phyloP scores from a whole-genome alignment of 1,139 yeast genomes.

The Blastobotrys illinoisensis region DNA sequence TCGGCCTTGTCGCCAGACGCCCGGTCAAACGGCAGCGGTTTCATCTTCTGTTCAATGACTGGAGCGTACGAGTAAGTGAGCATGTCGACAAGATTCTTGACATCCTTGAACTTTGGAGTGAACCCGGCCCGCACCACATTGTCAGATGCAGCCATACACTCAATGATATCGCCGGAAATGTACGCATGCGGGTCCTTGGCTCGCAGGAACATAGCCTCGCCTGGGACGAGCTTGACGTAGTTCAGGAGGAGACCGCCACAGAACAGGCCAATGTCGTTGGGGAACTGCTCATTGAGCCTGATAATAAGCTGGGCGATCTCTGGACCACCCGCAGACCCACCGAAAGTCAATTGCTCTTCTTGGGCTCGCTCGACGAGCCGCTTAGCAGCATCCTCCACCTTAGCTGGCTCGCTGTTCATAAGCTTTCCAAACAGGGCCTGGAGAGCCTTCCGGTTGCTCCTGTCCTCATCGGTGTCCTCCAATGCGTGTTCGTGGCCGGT shows the following conservation, averaged over 20 bases:
- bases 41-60: conserved; percentile 90
- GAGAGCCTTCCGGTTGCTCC: conserved; percentile 54
- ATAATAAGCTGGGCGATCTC: conserved; percentile 66
- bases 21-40: conserved; percentile 54
- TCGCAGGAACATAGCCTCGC: conserved; percentile 94
- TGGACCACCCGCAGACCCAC: conserved; percentile 36
- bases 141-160: conserved; percentile 99
- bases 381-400: conserved; percentile 51
- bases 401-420: conserved; percentile 66
- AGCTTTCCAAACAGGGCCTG: conserved; percentile 72
- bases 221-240: conserved; percentile 76
- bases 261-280: conserved; percentile 88
- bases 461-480: conserved; percentile 39
- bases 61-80: conserved; percentile 85
- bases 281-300: conserved; percentile 80
- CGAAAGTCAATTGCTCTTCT: conserved; percentile 30
- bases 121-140: conserved; percentile 98
- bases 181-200: conserved; percentile 99
- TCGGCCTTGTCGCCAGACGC: conserved; percentile 48
- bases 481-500: conserved; percentile 43
- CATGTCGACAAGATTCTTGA: conserved; percentile 80
- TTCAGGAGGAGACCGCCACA: conserved; percentile 92
- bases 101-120: conserved; percentile 97
- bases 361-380: conserved; percentile 59
- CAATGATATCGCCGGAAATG: conserved; percentile 93